Evolutionary conservation across 2,329 filamentous ascomycete genomes (phyloP).

Genomic region (Penicillium sp.): DNA sequence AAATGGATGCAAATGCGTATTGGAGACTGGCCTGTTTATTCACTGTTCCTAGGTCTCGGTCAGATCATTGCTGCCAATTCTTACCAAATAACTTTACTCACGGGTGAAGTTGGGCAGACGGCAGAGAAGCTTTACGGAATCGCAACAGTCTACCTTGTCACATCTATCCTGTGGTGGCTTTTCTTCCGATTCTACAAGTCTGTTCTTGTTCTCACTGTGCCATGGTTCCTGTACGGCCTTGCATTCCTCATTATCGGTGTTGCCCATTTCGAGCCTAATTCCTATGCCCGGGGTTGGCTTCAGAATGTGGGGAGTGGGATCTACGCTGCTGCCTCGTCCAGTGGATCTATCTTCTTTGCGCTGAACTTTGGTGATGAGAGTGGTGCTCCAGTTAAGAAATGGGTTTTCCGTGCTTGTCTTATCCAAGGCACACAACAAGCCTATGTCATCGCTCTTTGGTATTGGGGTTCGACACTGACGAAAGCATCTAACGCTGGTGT

Average conservation of each 20-base stretch:
- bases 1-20: constrained; percentile 58
- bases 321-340: constrained; percentile 63
- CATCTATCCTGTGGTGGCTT: constrained; percentile 64
- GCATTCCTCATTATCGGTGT: constrained; percentile 65
- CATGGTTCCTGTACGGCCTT: constrained; percentile 63
- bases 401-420: constrained; percentile 66
- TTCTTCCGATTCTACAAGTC: constrained; percentile 60
- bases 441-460: constrained; percentile 66
- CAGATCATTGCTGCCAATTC: constrained; percentile 67
- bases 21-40: constrained; percentile 66
- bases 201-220: constrained; percentile 58
- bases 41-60: constrained; percentile 60
- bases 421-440: constrained; percentile 68
- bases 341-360: constrained; percentile 65
- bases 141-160: constrained; percentile 59
- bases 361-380: constrained; percentile 67
- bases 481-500: constrained; percentile 45
- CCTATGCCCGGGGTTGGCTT: constrained; percentile 51
- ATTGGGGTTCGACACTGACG: constrained; percentile 62
- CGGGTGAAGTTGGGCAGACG: constrained; percentile 61
- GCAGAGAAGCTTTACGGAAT: constrained; percentile 62
- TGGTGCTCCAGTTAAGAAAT: constrained; percentile 62
- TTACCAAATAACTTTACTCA: constrained; percentile 68
- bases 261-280: constrained; percentile 54
- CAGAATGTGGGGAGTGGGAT: constrained; percentile 62